Evolutionary conservation across 495 filamentous ascomycete species (phyloP), one percentile per base, ranked within the genome.

Genomic region (Mytilinidion resinicola): DNA sequence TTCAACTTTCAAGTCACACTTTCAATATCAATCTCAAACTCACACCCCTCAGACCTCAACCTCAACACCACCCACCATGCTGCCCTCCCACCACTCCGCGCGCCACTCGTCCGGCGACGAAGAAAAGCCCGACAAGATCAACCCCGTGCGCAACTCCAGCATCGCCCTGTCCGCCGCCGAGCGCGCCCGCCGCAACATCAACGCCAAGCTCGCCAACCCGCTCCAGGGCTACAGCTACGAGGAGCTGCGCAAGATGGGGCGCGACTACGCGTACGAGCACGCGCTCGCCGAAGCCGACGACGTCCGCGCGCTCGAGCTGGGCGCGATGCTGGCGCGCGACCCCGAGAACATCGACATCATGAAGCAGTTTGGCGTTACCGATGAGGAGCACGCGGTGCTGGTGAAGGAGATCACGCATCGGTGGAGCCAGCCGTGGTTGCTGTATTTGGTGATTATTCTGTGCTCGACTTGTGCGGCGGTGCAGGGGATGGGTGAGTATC

Each of bases 161-260:
- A 30, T 30, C 25, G 25, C 51, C 7, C n/a, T 30, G 4, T 55
- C 60, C 35, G 75, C 77, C 6, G 78, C 79, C 15, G 79, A 82
- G 60, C 77, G 72, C 12, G 76, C 74, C 10, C 69, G 80, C 3
- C 74, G 78, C 50, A 80, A 80, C 57, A 50, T 80, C 37, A 80
- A 82, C 46, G 81, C 81, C 12, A 82, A 80, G 67, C 72, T 91
- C 48, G 86, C 82, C 19, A 87, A 91, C 52, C 89, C 89, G 33
- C 76, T 93, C 11, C 79, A 80, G 8, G 85, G 85, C 15, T 78
- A 82, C 55, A 78, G 73, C 37, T 75, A 81, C 43, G 73, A 79
- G 8, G 78, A 85, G 59, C 72, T 93, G 14, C 76, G 73, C 37
- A 75, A 74, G 44, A 82, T 81, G 71, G 89, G 86, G 33, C 83